Evolutionary conservation across 169 alveolate genomes (phyloP).

Genomic region (Eimeria falciformis): DNA sequence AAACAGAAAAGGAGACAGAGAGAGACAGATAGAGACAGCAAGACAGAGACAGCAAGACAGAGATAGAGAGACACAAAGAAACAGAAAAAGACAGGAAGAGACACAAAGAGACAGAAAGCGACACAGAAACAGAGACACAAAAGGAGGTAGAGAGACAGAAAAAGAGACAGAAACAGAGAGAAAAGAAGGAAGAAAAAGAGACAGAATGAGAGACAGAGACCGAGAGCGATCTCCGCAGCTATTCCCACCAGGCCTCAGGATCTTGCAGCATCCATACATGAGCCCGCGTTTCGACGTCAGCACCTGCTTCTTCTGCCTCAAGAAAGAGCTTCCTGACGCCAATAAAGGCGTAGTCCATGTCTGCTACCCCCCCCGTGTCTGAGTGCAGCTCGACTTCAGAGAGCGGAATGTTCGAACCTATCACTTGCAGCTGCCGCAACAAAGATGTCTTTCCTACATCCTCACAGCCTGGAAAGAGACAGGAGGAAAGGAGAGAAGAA

Average conservation of each 20-base stretch:
- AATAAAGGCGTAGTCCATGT: slow-evolving; percentile 26
- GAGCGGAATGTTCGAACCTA: slow-evolving; percentile 9
- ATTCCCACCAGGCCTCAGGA: not conserved
- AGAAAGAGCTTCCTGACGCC: not conserved
- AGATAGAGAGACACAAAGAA: too few relatives aligned
- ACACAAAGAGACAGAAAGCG: too few relatives aligned
- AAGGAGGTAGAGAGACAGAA: too few relatives aligned
- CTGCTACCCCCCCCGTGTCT: slow-evolving; percentile 44
- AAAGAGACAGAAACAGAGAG: too few relatives aligned
- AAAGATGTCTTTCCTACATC: slow-evolving; percentile 47
- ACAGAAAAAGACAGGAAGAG: too few relatives aligned
- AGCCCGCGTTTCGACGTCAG: not conserved
- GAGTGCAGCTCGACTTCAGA: not conserved
- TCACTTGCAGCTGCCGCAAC: slow-evolving; percentile 32
- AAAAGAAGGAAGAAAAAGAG: too few relatives aligned
- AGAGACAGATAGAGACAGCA: too few relatives aligned
- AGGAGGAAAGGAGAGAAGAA: not conserved
- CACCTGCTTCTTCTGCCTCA: slow-evolving; percentile 17
- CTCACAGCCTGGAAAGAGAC: not conserved
- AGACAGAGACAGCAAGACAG: too few relatives aligned
- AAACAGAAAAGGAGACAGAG: too few relatives aligned
- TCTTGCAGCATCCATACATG: not conserved
- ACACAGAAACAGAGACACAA: too few relatives aligned
- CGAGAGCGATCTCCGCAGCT: too few relatives aligned
- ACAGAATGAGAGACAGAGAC: too few relatives aligned